Evolutionary conservation across 805 yeast species (phyloP).

Genomic region (Yamadazyma kitorensis): DNA sequence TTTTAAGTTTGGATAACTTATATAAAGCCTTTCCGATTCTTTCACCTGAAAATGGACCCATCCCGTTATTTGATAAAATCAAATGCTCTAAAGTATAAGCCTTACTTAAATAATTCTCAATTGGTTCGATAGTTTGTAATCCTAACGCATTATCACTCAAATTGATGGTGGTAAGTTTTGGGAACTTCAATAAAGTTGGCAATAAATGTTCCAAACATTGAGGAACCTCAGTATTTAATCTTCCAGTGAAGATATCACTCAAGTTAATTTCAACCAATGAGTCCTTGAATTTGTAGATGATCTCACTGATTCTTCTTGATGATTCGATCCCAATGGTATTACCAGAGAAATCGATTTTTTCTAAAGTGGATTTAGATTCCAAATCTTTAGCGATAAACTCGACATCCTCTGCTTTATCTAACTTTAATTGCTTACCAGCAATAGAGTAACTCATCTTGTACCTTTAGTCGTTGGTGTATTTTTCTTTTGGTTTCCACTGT

Average conservation of each 20-base stretch:
- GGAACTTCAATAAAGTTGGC: conserved; percentile 67
- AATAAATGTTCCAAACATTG: conserved; percentile 69
- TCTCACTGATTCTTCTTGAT: conserved; percentile 64
- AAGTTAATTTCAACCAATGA: conserved; percentile 69
- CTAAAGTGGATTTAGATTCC: conserved; percentile 29
- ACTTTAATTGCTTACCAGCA: conserved; percentile 72
- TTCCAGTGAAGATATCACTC: conserved; percentile 92
- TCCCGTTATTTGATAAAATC: conserved; percentile 89
- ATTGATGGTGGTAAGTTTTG: conserved; percentile 69
- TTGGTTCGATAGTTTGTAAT: conserved; percentile 86
- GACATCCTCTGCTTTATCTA: conserved; percentile 71
- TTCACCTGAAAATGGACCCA: conserved; percentile 98
- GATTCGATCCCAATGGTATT: conserved; percentile 94
- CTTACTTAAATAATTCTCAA: conserved; percentile 71
- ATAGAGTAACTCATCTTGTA: no score
- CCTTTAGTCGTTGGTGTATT: no score
- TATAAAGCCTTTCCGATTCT: conserved; percentile 86
- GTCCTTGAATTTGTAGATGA: conserved; percentile 38
- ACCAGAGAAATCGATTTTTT: conserved; percentile 79
- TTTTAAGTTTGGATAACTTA: conserved; percentile 65
- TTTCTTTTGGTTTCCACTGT: no score
- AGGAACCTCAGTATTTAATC: conserved; percentile 94
- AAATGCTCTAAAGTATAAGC: conserved; percentile 82
- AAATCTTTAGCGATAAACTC: conserved; percentile 66
- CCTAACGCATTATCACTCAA: conserved; percentile 97